Conservation (phyloP, 306 rosid species). For the Argentina anserina region DNA sequence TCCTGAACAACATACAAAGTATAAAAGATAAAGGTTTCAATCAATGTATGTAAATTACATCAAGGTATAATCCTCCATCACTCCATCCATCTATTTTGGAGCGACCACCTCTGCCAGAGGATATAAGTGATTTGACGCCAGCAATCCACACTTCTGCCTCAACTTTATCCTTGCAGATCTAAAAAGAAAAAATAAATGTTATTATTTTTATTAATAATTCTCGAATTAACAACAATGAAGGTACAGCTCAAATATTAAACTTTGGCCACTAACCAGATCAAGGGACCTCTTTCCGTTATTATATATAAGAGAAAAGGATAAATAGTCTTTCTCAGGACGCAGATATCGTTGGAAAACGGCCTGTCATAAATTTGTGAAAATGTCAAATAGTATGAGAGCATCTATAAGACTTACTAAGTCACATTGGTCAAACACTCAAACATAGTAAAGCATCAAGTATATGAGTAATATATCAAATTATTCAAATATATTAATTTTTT, state of each 20-base stretch:
- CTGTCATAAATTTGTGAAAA: conserved; percentile 38
- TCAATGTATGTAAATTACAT: conserved; percentile 50
- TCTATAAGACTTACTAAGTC: background rate
- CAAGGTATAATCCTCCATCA: conserved; percentile 86
- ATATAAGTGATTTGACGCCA: conserved; percentile 74
- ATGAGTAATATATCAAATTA: conserved; percentile 9
- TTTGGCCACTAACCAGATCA: conserved; percentile 73
- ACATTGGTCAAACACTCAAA: conserved; percentile 13
- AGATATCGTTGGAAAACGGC: conserved; percentile 86
- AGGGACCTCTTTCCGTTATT: conserved; percentile 86
- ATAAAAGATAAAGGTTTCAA: conserved; percentile 18
- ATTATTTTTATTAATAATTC: background rate
- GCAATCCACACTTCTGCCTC: conserved; percentile 97
- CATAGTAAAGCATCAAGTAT: conserved; percentile 10
- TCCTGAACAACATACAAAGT: conserved; percentile 6
- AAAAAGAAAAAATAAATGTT: conserved; percentile 11
- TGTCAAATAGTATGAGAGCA: conserved; percentile 14
- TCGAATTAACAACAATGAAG: conserved; percentile 3
- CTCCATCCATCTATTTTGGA: conserved; percentile 98
- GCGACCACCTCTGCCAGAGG: conserved; percentile 93
- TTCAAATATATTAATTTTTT: conserved; percentile 7
- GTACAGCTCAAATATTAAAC: conserved; percentile 16
- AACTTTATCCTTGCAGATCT: conserved; percentile 97
- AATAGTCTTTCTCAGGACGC: conserved; percentile 85
- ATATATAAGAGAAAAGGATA: conserved; percentile 90